phyloP scores from a whole-genome alignment of 495 filamentous ascomycete genomes.

The Zalerion maritima region DNA sequence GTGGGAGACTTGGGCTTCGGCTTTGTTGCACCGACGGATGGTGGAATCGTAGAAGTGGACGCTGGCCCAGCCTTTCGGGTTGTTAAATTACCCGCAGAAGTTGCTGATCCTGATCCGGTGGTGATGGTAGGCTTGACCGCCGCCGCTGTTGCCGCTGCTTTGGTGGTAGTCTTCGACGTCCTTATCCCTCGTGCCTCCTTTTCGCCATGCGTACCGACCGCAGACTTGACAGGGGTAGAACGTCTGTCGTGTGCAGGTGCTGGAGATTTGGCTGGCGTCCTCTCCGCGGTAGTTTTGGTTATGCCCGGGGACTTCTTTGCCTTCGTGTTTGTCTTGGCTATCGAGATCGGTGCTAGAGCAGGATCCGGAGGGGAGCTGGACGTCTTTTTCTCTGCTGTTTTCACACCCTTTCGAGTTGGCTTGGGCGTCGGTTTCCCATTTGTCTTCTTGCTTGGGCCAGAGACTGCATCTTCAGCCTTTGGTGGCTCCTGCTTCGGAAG shows the following conservation, averaged over 20 bases:
- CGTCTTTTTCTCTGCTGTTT: constrained; percentile 10
- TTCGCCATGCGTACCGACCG: no score
- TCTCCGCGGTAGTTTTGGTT: constrained; percentile 15
- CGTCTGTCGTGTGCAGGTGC: no score
- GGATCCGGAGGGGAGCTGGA: constrained; percentile 12
- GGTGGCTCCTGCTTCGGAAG: no score
- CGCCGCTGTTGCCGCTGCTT: constrained; percentile 9
- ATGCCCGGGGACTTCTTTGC: constrained; percentile 23
- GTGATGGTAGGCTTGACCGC: constrained; percentile 11
- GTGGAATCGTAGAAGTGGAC: constrained; percentile 9
- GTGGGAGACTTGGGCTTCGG: constrained; percentile 51
- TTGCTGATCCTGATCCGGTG: constrained; percentile 5
- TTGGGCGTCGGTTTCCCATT: constrained; percentile 6
- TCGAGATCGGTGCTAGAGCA: constrained; percentile 16
- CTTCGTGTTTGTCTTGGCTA: constrained; percentile 21
- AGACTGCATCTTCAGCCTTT: not conserved
- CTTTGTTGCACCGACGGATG: constrained; percentile 33
- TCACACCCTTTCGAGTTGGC: constrained; percentile 1
- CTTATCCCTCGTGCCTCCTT: constrained; percentile 12
- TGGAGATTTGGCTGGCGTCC: constrained; percentile 15
- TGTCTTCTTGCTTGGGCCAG: constrained; percentile 6
- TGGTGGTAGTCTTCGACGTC: constrained; percentile 18
- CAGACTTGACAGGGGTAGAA: no score
- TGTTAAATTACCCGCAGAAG: constrained; percentile 3
- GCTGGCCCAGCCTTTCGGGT: constrained; percentile 7